Percentiles rank a stretch among this genome's conserved stretches.
These are phyloP conservation scores for Berkeleyomyces basicola DNA, from an alignment of 2,329 filamentous ascomycete species.

Conservation along the genomic window DNA sequence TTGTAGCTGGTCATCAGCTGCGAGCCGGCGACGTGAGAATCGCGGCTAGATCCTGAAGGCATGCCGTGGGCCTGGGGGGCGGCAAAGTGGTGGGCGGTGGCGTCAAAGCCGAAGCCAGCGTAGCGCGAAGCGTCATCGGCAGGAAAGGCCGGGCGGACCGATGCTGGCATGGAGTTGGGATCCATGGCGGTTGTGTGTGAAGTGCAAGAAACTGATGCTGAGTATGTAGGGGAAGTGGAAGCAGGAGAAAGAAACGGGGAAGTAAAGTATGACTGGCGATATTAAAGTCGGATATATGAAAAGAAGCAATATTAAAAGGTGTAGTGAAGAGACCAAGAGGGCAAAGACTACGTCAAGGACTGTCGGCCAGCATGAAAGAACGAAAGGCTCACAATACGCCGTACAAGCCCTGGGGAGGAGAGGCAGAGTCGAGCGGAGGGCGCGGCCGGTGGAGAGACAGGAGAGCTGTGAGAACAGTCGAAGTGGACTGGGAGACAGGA, in stretches of 20 bases:
- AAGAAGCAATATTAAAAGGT: neutral
- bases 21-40: neutral
- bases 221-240: neutral
- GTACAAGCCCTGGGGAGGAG: neutral
- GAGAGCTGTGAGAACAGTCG: neutral
- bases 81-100: slow-evolving; percentile 27
- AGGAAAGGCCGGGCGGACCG: slow-evolving; percentile 3
- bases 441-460: neutral
- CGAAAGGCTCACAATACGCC: neutral
- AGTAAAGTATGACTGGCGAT: slow-evolving; percentile 6
- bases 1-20: slow-evolving; percentile 10
- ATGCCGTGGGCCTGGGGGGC: slow-evolving; percentile 30
- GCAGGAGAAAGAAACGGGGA: slow-evolving; percentile 2
- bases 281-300: neutral
- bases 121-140: slow-evolving; percentile 4
- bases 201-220: neutral
- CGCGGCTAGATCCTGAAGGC: slow-evolving; percentile 17
- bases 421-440: neutral
- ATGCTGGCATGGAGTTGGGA: slow-evolving; percentile 3
- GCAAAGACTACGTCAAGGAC: neutral
- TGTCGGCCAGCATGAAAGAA: neutral
- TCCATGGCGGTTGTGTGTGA: slow-evolving; percentile 3
- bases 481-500: slow-evolving; percentile 6
- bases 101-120: slow-evolving; percentile 7
- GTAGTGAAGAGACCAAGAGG: neutral